Base-by-base conservation (phyloP, 352 stramenopile species). In the Phytophthora boehmeriae region DNA sequence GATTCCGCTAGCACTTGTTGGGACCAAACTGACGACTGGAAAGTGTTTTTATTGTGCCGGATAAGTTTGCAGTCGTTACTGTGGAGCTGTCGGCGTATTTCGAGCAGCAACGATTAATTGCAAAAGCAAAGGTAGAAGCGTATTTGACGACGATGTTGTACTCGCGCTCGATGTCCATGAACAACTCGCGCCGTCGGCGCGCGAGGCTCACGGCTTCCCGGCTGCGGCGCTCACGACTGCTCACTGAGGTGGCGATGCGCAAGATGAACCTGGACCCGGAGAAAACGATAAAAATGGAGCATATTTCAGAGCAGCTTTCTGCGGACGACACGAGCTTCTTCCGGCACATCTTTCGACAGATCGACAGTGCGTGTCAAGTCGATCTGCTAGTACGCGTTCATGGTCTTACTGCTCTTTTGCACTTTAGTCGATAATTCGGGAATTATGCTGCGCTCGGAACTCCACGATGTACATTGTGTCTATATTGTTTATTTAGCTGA, bases 281-380 rank as follows among this genome's bases (percentile, higher is more conserved):
- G 44, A 89, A 89, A 54, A 86, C 76, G 14, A 68, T 83, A 54
- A 73, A 77, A 56, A 86, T 88, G 63, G 68, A 80, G 52, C 54
- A 73, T 39, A 88, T 89, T 65, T 80, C 77, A 8, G 64, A 79
- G 35, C 73, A 85, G 54, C 70, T 89, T 19, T 81, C 77, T 16
- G 51, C 68, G 2, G 73, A 86, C 8, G 80, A 89, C 45, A 73
- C 83, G 50, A 74, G 63, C 35, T 89, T 89, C 58, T 88, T 89
- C 72, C 70, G 68, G 8, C 75, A 89, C 68, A 88, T 89, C 44
- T 89, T 89, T 64, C 71, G 65, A 28, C 77, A 89, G 54, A 89
- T 89, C 57, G 77, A 89, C 54, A 68, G 80, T 89, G 41, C 14
- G 74, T 71, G 2, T 0, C 13, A 4, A 30, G 13, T 19, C 23